Evolutionary conservation across 495 filamentous ascomycete species (phyloP), one percentile per base, ranked within the genome.

Genomic region (Penicillium simplicissimum): DNA sequence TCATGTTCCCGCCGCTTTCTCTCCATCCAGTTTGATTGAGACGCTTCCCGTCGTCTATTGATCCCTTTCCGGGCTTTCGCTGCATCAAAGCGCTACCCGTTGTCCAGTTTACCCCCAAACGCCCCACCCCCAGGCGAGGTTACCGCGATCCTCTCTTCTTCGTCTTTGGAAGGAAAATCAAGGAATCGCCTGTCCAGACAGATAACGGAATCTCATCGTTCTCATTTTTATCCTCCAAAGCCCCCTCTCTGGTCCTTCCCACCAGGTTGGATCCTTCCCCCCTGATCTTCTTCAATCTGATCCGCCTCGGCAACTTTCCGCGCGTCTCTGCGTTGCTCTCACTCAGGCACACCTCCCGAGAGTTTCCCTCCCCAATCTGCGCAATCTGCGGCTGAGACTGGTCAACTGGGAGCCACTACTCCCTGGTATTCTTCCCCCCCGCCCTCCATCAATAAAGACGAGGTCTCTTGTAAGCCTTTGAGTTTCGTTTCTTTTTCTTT

Each of bases 51-150:
- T 33, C 13, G 28, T 33, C 49, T 17, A 11, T 52, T 28, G 28
- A 53, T 53, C n/a, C 51, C n/a, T 23, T 53, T 53, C n/a, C 9
- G 33, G 49, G 31, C 51, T 8, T 37, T 53, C 17, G 51, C 51
- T 53, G 51, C 51, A 36, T 53, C 23, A 19, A 34, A 53, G 51
- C 51, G 51, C 51, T 36, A 35, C 51, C 51, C 51, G 51, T 53
- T 33, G 5, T 36, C 33, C 33, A 23, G 8, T 19, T 15, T 6
- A 6, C 31, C 35, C 36, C 37, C 17, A 31, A 42, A 23, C 47
- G 65, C 65, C 65, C 65, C 65, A 67, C 65, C 53, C 61, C 61
- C 35, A 67, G 65, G 54, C 65, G 58, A 63, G 58, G 48, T 67
- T 64, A 53, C 58, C 65, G 65, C 61, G 65, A 64, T 58, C 51